Percentiles rank a stretch among this genome's conserved stretches.
phyloP scores from a whole-genome alignment of 2,329 filamentous ascomycete genomes.

The Paracoccidioides brasiliensis region DNA sequence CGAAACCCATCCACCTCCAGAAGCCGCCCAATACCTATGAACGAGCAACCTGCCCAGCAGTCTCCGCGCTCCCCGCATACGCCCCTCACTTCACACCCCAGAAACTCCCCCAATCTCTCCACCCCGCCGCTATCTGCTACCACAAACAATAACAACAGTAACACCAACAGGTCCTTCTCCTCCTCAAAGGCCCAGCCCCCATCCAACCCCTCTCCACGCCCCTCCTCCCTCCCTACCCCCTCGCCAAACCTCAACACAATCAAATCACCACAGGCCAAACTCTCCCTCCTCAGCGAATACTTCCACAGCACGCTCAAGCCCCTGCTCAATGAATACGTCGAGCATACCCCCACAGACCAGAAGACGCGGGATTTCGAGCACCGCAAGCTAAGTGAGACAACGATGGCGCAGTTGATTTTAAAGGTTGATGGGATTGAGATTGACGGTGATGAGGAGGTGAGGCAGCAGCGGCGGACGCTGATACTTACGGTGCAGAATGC shows the following conservation, averaged over 20 bases:
- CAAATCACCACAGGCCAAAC: conserved; percentile 24
- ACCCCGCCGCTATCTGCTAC: conserved; percentile 9
- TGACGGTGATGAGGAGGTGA: conserved; percentile 50
- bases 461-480: conserved; percentile 35
- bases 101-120: conserved; percentile 12
- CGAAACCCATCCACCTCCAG: conserved; percentile 12
- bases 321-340: conserved; percentile 26
- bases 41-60: conserved; percentile 10
- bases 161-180: conserved; percentile 7
- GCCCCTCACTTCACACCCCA: conserved; percentile 5
- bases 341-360: conserved; percentile 26
- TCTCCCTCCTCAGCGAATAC: conserved; percentile 25
- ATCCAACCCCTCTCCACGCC: conserved; percentile 12
- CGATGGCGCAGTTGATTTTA: conserved; percentile 31
- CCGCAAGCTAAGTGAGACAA: conserved; percentile 31
- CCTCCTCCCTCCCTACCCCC: conserved; percentile 16
- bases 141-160: neutral
- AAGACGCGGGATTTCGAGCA: conserved; percentile 32
- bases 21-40: neutral
- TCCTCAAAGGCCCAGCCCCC: neutral
- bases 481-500: conserved; percentile 30
- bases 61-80: conserved; percentile 4
- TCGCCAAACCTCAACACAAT: conserved; percentile 19
- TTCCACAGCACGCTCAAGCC: conserved; percentile 27
- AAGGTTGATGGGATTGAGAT: conserved; percentile 59